Percentiles rank a stretch among this genome's conserved stretches.
phyloP scores from a whole-genome alignment of 352 stramenopile species.

The Phytophthora sp. region DNA sequence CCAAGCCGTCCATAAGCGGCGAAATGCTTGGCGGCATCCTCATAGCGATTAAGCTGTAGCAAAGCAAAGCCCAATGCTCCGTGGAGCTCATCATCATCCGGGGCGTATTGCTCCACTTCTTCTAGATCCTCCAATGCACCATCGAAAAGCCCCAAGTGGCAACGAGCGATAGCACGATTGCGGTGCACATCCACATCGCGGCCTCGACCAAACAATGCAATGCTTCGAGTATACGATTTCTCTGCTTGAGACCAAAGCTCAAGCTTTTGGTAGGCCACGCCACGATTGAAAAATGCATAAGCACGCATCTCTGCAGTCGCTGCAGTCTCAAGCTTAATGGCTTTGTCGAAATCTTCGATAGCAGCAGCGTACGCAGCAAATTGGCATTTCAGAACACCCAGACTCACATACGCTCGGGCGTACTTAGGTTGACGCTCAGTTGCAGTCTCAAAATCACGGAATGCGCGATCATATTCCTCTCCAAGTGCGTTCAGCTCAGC shows the following conservation, averaged over 20 bases:
- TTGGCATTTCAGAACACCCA: constrained; percentile 83
- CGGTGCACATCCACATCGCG: constrained; percentile 61
- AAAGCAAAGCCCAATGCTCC: constrained; percentile 68
- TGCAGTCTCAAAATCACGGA: constrained; percentile 62
- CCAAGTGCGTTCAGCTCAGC: constrained; percentile 67
- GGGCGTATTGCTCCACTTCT: constrained; percentile 64
- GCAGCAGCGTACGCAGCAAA: constrained; percentile 65
- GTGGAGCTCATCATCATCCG: constrained; percentile 76
- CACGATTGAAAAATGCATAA: constrained; percentile 64
- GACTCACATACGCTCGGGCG: constrained; percentile 59
- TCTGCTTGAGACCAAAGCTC: constrained; percentile 71
- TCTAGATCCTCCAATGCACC: constrained; percentile 72
- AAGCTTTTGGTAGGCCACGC: constrained; percentile 74
- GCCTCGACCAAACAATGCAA: constrained; percentile 45
- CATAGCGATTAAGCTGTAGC: constrained; percentile 72
- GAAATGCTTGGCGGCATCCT: constrained; percentile 68
- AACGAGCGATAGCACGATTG: constrained; percentile 71
- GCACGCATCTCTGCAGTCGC: constrained; percentile 26
- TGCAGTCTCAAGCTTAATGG: constrained; percentile 55
- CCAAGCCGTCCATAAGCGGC: constrained; percentile 63
- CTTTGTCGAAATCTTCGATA: constrained; percentile 75
- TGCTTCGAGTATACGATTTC: constrained; percentile 62
- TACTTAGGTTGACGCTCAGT: constrained; percentile 58
- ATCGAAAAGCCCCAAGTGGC: constrained; percentile 56
- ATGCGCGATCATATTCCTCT: constrained; percentile 69